These are phyloP conservation scores for Nannochloropsis oceanica DNA, from an alignment of 108 stramenopile genomes.

Conservation along the genomic window DNA sequence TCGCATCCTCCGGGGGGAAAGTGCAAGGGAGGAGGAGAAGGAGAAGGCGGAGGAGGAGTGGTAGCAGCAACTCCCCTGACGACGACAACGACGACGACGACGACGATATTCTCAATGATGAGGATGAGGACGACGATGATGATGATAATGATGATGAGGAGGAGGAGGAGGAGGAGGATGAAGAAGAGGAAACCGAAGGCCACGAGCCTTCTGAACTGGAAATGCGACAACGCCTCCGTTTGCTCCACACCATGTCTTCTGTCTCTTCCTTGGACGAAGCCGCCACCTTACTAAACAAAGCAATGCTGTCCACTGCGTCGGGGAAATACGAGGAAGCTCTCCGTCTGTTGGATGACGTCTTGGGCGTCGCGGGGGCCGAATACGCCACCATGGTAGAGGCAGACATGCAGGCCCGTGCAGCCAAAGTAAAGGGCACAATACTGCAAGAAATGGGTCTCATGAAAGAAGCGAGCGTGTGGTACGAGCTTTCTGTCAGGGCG, in stretches of 20 bases:
- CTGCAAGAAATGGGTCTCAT: neutral
- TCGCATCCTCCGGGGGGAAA: neutral
- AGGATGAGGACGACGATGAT: neutral
- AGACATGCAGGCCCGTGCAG: neutral
- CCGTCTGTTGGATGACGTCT: neutral
- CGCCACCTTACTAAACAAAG: neutral
- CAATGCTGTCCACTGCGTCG: neutral
- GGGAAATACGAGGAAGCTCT: neutral
- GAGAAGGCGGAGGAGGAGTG: no score
- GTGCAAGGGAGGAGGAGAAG: no score
- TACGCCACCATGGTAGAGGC: neutral
- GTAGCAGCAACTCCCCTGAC: neutral
- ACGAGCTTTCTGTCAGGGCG: neutral
- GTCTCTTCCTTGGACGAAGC: neutral
- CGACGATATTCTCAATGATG: neutral
- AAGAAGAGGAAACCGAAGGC: neutral
- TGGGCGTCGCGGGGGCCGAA: neutral
- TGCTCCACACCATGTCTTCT: neutral
- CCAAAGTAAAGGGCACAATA: neutral
- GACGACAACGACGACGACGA: neutral
- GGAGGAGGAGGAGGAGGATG: neutral
- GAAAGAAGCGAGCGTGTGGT: neutral
- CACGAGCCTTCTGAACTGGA: neutral
- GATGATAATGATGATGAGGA: neutral
- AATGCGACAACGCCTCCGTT: neutral